Conservation (phyloP, 208 protist species). For the Herpetomonas samuelpessoai region DNA sequence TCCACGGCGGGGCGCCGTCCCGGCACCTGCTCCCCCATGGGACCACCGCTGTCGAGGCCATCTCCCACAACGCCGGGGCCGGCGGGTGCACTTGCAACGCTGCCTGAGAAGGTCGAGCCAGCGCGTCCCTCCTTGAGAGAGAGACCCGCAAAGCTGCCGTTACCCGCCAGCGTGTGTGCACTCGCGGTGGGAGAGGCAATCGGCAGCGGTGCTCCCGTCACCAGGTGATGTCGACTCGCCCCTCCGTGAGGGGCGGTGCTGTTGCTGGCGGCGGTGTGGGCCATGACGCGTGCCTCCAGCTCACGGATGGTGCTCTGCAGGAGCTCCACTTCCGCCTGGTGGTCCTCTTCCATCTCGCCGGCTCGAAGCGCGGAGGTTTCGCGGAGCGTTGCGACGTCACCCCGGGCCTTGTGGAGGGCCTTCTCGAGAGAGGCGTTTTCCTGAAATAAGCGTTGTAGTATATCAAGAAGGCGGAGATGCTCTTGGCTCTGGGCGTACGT, state of each 20-base stretch:
- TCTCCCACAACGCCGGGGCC: neutral
- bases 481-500: neutral
- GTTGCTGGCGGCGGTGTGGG: neutral
- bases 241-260: neutral
- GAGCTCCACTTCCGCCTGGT: constrained; percentile 23
- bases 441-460: neutral
- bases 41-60: neutral
- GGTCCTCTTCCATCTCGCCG: constrained; percentile 33
- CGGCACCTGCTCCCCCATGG: neutral
- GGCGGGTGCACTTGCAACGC: neutral
- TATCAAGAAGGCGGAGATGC: neutral
- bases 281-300: constrained; percentile 25
- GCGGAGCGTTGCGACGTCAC: constrained; percentile 5
- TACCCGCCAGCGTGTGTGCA: neutral
- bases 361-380: constrained; percentile 21
- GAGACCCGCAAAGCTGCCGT: neutral
- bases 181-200: neutral
- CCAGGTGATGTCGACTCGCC: no score
- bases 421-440: neutral
- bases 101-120: neutral
- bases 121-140: neutral
- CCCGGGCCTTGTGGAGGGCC: neutral
- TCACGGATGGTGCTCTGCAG: constrained; percentile 28
- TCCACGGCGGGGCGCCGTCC: constrained; percentile 9
- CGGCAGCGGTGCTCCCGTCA: no score